Evolutionary conservation across 176 grass and related monocot genomes (phyloP), one percentile per base, ranked within the genome.

Genomic region (Poa annua): DNA sequence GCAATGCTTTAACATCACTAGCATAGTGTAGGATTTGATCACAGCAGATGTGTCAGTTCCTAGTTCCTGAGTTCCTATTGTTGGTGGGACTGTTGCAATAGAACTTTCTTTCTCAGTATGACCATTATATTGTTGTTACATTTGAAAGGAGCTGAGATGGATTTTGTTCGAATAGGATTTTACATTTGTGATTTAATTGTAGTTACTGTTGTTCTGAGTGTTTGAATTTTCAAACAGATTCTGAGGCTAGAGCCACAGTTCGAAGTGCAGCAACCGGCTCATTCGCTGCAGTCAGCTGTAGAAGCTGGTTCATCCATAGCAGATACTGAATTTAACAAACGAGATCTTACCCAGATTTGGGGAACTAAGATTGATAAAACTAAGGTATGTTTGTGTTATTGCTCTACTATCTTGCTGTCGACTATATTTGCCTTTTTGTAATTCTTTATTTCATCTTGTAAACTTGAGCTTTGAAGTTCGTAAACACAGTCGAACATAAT

Each of bases 161-260:
- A 35, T 68, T 81, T 25, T 41, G 33, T 42, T 36, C 25, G 20
- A 14, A 68, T 61, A 38, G 38, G 9, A 19, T 81, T 17, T 47
- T 38, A 42, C 61, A 12, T 80, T 19, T 33, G 71, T 74, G 15
- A 34, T 52, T 39, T 15, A 67, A 29, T 24, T 15, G 13, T 17
- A 29, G 74, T 17, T 80, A 59, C 26, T 21, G 3, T 44, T 63
- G 6, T 69, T 71, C 33, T 83, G 34, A 38, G 35, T 22, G 22
- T 61, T 81, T 88, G 38, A 76, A 77, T 81, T 85, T 64, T 15
- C 19, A 65, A 82, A 83, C 87, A 99, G 96, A 89, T 99, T 82
- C 71, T 99, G 16, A 99, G 96, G 88, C 78, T 99, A 36, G 89
- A 99, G 68, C 96, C 93, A 44, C 78, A 89, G 50, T 44, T 92